These are phyloP conservation scores for Tylopilus sp. DNA, from an alignment of 768 basidiomycete species.

Conservation along the genomic window DNA sequence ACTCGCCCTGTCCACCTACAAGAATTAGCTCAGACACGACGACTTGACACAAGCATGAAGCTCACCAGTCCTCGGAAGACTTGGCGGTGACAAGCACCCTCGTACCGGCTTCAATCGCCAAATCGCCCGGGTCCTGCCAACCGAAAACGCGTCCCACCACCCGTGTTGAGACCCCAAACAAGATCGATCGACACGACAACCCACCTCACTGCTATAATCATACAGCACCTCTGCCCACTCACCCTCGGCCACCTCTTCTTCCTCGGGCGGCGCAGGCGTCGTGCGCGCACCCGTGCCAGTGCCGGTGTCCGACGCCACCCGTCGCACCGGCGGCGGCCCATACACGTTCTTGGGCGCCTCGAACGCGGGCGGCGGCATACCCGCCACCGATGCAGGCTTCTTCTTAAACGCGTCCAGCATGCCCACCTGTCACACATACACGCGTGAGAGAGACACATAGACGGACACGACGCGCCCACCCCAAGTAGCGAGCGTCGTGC, in stretches of 20 bases:
- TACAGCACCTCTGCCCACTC: slow-evolving; percentile 81
- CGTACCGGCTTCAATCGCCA: slow-evolving; percentile 53
- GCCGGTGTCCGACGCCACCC: slow-evolving; percentile 22
- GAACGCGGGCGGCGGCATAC: slow-evolving; percentile 38
- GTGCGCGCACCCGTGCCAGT: background rate
- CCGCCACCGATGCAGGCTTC: slow-evolving; percentile 39
- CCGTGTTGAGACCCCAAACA: no score
- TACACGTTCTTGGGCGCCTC: slow-evolving; percentile 41
- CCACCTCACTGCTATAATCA: slow-evolving; percentile 65
- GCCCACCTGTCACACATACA: slow-evolving; percentile 12
- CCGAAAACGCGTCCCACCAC: background rate
- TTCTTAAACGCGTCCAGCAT: slow-evolving; percentile 24
- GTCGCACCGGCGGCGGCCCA: slow-evolving; percentile 52
- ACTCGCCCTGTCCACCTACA: slow-evolving; percentile 67
- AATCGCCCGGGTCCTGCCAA: slow-evolving; percentile 63
- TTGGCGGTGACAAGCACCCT: slow-evolving; percentile 61
- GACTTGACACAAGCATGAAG: background rate
- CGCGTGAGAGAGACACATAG: no score
- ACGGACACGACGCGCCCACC: no score
- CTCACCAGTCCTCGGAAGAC: slow-evolving; percentile 76
- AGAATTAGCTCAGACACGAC: slow-evolving; percentile 5
- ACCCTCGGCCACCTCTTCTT: slow-evolving; percentile 42
- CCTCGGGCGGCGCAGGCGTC: slow-evolving; percentile 14
- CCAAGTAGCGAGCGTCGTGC: no score
- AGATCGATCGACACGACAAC: slow-evolving; percentile 7